Evolutionary conservation across 2,329 filamentous ascomycete species (phyloP), one percentile per base, ranked within the genome.

Genomic region (Aspergillus calidoustus): DNA sequence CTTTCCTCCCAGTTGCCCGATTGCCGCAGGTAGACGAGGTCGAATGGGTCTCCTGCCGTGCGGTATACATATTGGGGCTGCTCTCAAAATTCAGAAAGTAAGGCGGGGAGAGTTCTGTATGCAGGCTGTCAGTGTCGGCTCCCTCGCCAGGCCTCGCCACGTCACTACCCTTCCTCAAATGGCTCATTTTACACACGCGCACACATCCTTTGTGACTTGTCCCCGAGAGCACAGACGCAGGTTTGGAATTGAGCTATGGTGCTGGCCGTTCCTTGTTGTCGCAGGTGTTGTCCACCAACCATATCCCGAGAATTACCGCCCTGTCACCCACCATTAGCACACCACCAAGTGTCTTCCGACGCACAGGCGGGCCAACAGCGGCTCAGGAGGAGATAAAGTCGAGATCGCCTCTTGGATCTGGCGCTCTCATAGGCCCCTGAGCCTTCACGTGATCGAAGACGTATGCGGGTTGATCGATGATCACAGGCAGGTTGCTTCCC

Each of bases 401-500:
- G 23, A 54, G 57, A 65, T 64, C 61, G 61, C 47, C 57, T 61
- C 49, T 23, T 52, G 19, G 38, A 48, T 54, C 22, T 48, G 23
- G 17, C 19, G n/a, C 47, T 43, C 63, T 65, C 59, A 69, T 69
- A 67, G 67, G 67, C 63, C 31, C 17, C 23, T 3, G 1, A 1
- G 3, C 0, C 0, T 8, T 69, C 67, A 69, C 67, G 63, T 69
- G 67, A 69, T 47, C 46, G 67, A 61, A 64, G 28, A 25, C 54
- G 60, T 59, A 69, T 69, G 67, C 67, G 67, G 66, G 66, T 62
- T 62, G 63, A 68, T 68, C 64, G 67, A 66, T 68, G 67, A 69
- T 69, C 67, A 64, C 61, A 64, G 63, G 50, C 62, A 61, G 64
- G 48, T 50, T 62, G 60, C 49, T 65, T 63, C 46, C 50, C 62